Evolutionary conservation across 1,284 basidiomycete genomes (phyloP).

Genomic region (Papiliotrema fonsecae): DNA sequence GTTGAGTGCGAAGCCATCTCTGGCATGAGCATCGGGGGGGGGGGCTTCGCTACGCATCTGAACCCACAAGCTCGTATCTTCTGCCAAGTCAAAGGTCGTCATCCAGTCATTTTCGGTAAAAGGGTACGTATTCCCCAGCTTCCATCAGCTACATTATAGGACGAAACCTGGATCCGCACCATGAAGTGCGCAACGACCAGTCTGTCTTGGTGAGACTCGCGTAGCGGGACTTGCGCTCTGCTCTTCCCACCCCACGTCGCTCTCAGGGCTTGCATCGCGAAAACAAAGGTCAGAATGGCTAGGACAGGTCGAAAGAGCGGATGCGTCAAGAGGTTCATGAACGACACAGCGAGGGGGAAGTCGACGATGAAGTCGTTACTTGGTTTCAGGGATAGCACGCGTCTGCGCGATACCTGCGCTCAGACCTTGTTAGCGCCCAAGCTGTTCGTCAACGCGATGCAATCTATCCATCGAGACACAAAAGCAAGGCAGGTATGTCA

Average conservation of each 20-base stretch:
- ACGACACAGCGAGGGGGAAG: not conserved
- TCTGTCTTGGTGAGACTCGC: not conserved
- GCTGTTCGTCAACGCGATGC: too few relatives aligned
- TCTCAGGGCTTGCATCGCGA: constrained; percentile 19
- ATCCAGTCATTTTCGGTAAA: constrained; percentile 41
- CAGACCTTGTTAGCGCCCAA: too few relatives aligned
- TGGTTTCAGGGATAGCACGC: too few relatives aligned
- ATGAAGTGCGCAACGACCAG: constrained; percentile 48
- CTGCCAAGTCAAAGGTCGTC: constrained; percentile 35
- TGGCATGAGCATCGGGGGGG: constrained; percentile 8
- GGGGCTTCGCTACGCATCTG: not conserved
- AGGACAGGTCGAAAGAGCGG: constrained; percentile 21
- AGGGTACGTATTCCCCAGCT: constrained; percentile 48
- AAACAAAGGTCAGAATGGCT: constrained; percentile 10
- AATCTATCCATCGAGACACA: too few relatives aligned
- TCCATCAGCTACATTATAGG: not conserved
- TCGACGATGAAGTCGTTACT: too few relatives aligned
- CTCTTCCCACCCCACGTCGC: constrained; percentile 15
- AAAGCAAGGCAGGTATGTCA: too few relatives aligned
- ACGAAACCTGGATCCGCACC: constrained; percentile 24
- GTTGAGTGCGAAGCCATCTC: constrained; percentile 48
- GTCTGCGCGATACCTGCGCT: too few relatives aligned
- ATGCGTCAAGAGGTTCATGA: constrained; percentile 2
- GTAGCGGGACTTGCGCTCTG: not conserved
- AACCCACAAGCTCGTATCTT: constrained; percentile 36